Evolutionary conservation across 306 rosid genomes (phyloP), one percentile per base, ranked within the genome.

Genomic region (Nissolia schottii): DNA sequence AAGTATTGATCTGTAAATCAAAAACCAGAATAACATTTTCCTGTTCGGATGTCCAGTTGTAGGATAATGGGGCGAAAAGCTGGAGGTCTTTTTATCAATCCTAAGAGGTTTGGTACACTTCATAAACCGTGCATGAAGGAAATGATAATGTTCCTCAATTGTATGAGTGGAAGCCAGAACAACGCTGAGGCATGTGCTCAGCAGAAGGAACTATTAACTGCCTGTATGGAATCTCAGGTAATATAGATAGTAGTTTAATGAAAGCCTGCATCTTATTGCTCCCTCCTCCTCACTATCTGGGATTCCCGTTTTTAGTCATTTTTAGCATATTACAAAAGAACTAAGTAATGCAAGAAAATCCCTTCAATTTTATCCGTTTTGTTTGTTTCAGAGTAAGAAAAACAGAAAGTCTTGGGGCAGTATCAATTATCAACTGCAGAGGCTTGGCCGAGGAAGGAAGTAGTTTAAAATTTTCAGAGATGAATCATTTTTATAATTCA

Each of bases 111-210:
- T 72, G 83, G 90, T 19, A 24, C 82, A 7, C 85, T 93, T 70
- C 82, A 81, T 63, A 93, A 93, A 79, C 97, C 97, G 59, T 93
- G 97, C 87, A 93, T 89, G 96, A 84, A 84, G 88, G 98, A 93
- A 73, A 90, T 89, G 98, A 23, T 74, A 34, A 4, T 82, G 64
- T 89, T 93, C 72, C 93, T 93, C 85, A 93, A 40, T 56, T 91
- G 98, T 77, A 56, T 93, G 86, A 73, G 92, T 53, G 71, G 79
- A 8, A 82, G 66, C 84, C 79, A 79, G 2, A 78, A 64, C 72
- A 57, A 58, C 48, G 64, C 14, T 16, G 89, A 87, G 0, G 84
- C 80, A 41, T 89, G 96, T 56, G 79, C 78, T 31, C 65, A 49
- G 49, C 89, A 87, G 67, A 90, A 83, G 81, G 97, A 90, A 25